Evolutionary conservation across 805 yeast species (phyloP).

Genomic region (Wickerhamiella qilinensis): DNA sequence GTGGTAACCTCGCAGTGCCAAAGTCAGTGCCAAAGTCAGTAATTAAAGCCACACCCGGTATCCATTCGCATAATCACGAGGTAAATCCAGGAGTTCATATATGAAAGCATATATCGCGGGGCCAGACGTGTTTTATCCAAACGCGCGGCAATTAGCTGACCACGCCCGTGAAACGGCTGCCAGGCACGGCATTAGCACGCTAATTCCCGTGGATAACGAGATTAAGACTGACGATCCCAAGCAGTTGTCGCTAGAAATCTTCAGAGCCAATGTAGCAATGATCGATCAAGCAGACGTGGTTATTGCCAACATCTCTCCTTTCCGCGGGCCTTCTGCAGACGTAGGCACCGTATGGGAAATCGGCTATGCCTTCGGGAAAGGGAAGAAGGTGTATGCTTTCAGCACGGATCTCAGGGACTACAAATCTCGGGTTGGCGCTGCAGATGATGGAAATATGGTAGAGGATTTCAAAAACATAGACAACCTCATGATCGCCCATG

Average conservation of each 20-base stretch:
- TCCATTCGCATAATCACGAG: too few species aligned
- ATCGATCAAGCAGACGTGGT: constrained; percentile 7
- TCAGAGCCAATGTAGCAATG: constrained; percentile 4
- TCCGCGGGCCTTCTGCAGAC: constrained; percentile 9
- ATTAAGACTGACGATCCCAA: neutral
- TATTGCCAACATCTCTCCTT: constrained; percentile 6
- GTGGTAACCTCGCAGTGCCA: too few species aligned
- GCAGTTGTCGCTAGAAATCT: constrained; percentile 5
- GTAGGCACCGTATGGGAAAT: constrained; percentile 9
- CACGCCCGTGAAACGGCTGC: constrained; percentile 1
- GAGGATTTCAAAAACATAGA: constrained; percentile 6
- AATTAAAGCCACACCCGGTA: too few species aligned
- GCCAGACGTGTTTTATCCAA: constrained; percentile 7
- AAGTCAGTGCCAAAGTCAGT: too few species aligned
- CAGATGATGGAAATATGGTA: constrained; percentile 1
- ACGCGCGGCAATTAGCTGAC: constrained; percentile 4
- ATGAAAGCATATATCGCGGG: constrained; percentile 7
- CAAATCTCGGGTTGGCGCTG: neutral
- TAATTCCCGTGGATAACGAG: constrained; percentile 5
- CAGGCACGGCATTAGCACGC: constrained; percentile 3
- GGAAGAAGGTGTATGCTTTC: constrained; percentile 5
- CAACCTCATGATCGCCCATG: constrained; percentile 8
- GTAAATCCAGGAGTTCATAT: too few species aligned
- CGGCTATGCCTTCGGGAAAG: constrained; percentile 6
- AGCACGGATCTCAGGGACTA: constrained; percentile 2